Evolutionary conservation across 139 green algal genomes (phyloP), one percentile per base, ranked within the genome.

Genomic region (Medakamo hakoo): DNA sequence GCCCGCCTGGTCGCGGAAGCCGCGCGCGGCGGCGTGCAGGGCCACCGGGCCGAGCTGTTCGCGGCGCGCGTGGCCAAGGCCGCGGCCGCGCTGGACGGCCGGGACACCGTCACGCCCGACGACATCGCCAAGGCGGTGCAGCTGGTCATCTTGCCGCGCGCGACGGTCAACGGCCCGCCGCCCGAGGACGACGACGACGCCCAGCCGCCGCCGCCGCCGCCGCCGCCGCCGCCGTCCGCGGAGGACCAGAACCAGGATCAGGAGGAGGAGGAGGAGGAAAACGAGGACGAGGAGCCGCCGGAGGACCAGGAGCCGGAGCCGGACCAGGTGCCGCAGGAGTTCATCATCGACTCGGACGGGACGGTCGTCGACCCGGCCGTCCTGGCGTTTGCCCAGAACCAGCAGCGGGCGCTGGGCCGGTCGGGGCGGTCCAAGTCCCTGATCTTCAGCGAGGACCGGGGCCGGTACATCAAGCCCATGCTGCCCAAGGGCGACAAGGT

Each of bases 401-500:
- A 95, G 74, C 87, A 97, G 79, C 76, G 81, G 19, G 78, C 82
- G n/a, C 78, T 91, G 71, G 93, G 93, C 4, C 83, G 85, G 48
- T 81, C 76, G 14, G 93, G 93, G 16, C 74, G 82, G n/a, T 82
- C 93, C 60, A 99, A 99, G 76, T 93, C 83, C 48, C 71, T 99
- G 49, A 98, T 99, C 69, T 99, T 98, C 84, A 87, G 66, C 4
- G 88, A 95, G 30, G 85, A 95, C 71, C 72, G 86, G 31, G 85
- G 86, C 20, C 74, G 84, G 40, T 84, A 99, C 87, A 96, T 99
- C 78, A 99, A 99, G 82, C 93, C 93, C 58, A 97, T 99, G 87
- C 71, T 98, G 16, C 93, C 93, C 57, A 96, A 94, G 80, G 60
- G 22, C 40, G 72, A 71, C 63, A 84, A 81, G 55, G 76, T 96